phyloP scores from a whole-genome alignment of 2,329 filamentous ascomycete genomes.

The Stagonosporopsis chrysanthemi region DNA sequence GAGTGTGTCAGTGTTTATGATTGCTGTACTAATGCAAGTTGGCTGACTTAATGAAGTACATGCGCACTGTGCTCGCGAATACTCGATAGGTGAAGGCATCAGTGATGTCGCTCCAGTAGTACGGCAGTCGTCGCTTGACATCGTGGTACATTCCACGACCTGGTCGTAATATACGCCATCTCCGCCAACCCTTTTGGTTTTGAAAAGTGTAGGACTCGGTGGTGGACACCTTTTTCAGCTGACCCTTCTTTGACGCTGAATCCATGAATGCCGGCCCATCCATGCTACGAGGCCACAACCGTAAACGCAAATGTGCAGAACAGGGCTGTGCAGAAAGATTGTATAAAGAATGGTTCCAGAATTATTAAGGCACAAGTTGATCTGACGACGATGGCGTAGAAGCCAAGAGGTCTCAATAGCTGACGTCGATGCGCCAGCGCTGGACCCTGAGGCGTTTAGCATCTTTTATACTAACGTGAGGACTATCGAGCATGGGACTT shows the following conservation, averaged over 20 bases:
- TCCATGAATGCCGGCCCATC: neutral
- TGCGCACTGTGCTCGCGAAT: constrained; percentile 63
- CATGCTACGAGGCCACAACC: neutral
- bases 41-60: constrained; percentile 64
- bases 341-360: neutral
- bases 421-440: constrained; percentile 10
- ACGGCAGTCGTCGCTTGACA: constrained; percentile 60
- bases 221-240: constrained; percentile 29
- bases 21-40: too few species aligned
- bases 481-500: neutral
- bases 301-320: neutral
- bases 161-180: constrained; percentile 53
- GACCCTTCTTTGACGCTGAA: neutral
- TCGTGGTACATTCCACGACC: constrained; percentile 64
- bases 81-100: constrained; percentile 65
- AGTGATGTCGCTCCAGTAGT: constrained; percentile 63
- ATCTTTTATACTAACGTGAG: constrained; percentile 8
- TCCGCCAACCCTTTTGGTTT: constrained; percentile 50
- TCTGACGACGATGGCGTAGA: neutral
- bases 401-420: neutral
- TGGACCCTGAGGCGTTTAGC: constrained; percentile 4
- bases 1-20: constrained; percentile 4
- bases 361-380: neutral
- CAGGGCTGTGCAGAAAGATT: neutral
- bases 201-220: constrained; percentile 47